Evolutionary conservation across 1,284 basidiomycete genomes (phyloP).

Genomic region (Leccinum fallax): DNA sequence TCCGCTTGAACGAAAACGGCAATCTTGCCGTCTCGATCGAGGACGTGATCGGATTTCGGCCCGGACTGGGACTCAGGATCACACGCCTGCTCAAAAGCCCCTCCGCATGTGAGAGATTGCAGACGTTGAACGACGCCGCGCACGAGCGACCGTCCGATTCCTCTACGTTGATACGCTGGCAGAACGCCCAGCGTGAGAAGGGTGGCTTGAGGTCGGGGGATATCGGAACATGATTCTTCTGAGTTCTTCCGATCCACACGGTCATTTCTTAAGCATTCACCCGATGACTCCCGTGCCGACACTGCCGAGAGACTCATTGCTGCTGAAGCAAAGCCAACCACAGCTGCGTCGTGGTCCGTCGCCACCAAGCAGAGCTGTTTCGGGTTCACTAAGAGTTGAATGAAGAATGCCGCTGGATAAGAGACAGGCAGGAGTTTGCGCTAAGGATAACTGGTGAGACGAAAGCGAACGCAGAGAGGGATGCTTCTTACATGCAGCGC

Average conservation of each 20-base stretch:
- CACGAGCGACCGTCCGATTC: conserved; percentile 53
- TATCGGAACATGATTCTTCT: conserved; percentile 16
- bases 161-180: conserved; percentile 47
- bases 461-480: neutral
- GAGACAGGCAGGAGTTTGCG: conserved; percentile 45
- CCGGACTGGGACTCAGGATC: neutral
- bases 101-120: conserved; percentile 11
- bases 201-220: conserved; percentile 40
- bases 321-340: conserved; percentile 56
- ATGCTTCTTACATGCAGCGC: conserved; percentile 46
- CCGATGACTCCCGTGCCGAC: conserved; percentile 19
- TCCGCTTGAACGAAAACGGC: conserved; percentile 29
- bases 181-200: conserved; percentile 62
- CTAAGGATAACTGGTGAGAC: conserved; percentile 28
- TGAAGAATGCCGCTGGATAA: conserved; percentile 55
- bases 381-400: conserved; percentile 53
- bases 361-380: conserved; percentile 53
- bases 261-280: neutral
- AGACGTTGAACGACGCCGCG: conserved; percentile 37
- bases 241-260: conserved; percentile 7
- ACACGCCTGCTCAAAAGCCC: neutral
- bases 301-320: conserved; percentile 30
- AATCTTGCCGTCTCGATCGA: conserved; percentile 10
- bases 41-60: neutral
- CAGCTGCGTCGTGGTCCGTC: conserved; percentile 29